These are phyloP conservation scores for Leccinum rimulosum DNA, from an alignment of 768 basidiomycete species.

Conservation along the genomic window DNA sequence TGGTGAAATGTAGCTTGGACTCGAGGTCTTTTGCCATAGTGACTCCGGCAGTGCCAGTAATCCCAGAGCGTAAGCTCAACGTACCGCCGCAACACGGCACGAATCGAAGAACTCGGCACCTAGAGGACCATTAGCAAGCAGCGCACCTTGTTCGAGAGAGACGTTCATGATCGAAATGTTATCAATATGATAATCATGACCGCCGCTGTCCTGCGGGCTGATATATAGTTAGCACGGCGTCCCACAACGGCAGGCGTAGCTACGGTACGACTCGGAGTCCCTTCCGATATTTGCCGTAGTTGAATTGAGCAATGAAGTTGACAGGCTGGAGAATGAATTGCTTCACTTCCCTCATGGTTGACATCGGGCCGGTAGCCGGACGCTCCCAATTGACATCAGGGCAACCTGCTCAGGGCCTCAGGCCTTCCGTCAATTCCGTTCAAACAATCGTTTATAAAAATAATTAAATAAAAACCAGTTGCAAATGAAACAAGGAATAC, in stretches of 20 bases:
- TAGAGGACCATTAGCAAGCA: background rate
- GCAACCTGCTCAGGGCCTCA: background rate
- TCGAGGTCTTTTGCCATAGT: conserved; percentile 5
- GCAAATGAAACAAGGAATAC: conserved; percentile 11
- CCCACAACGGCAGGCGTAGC: background rate
- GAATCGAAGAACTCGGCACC: background rate
- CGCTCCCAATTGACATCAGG: background rate
- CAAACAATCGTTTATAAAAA: background rate
- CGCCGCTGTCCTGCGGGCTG: background rate
- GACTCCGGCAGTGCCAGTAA: background rate
- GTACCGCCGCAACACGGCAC: background rate
- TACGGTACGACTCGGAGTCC: background rate
- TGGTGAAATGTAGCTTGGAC: conserved; percentile 30
- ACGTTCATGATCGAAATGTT: background rate
- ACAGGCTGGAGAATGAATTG: background rate
- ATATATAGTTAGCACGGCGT: conserved; percentile 3
- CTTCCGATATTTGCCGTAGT: background rate
- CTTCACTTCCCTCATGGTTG: background rate
- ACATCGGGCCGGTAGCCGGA: background rate
- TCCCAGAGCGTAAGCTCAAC: background rate
- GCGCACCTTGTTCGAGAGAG: background rate
- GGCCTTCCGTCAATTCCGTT: background rate
- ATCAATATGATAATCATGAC: background rate
- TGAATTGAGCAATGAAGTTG: background rate
- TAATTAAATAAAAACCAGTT: background rate